phyloP scores from a whole-genome alignment of 179 eudicot genomes.

The Dionaea muscipula region DNA sequence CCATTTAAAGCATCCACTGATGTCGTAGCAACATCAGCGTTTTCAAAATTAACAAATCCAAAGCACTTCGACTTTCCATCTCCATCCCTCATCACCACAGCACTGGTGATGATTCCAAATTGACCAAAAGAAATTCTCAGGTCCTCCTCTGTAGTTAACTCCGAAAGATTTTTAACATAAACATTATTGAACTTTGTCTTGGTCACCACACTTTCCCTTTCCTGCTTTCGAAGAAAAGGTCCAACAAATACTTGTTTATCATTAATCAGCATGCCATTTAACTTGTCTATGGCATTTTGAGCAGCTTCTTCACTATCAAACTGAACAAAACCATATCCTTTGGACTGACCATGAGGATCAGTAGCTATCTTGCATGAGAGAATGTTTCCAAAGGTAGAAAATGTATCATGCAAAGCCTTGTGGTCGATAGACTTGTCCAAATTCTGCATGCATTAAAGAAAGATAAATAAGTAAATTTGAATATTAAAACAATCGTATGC shows the following conservation, averaged over 20 bases:
- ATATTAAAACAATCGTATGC: too few relatives aligned
- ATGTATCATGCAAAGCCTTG: slow-evolving; percentile 13
- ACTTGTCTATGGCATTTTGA: slow-evolving; percentile 50
- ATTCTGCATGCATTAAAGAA: background rate
- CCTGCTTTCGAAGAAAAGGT: slow-evolving; percentile 55
- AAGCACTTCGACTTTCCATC: slow-evolving; percentile 58
- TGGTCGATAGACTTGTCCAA: slow-evolving; percentile 13
- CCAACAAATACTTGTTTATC: slow-evolving; percentile 70
- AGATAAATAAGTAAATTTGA: too few relatives aligned
- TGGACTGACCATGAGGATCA: slow-evolving; percentile 33
- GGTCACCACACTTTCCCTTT: slow-evolving; percentile 31
- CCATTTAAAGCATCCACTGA: slow-evolving; percentile 64
- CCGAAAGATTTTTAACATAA: slow-evolving; percentile 48
- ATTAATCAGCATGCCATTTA: slow-evolving; percentile 67
- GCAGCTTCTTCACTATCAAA: slow-evolving; percentile 55
- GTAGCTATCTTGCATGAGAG: slow-evolving; percentile 13
- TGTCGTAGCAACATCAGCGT: slow-evolving; percentile 56
- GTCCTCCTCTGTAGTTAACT: slow-evolving; percentile 44
- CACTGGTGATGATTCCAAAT: slow-evolving; percentile 48
- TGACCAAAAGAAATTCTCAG: slow-evolving; percentile 41
- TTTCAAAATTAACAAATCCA: slow-evolving; percentile 62
- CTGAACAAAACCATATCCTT: slow-evolving; percentile 62
- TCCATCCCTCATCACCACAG: slow-evolving; percentile 59
- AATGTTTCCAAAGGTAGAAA: slow-evolving; percentile 11
- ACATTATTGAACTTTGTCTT: slow-evolving; percentile 47